Evolutionary conservation across 2,329 filamentous ascomycete species (phyloP), one percentile per base, ranked within the genome.

Genomic region (Westerdykella ornata): DNA sequence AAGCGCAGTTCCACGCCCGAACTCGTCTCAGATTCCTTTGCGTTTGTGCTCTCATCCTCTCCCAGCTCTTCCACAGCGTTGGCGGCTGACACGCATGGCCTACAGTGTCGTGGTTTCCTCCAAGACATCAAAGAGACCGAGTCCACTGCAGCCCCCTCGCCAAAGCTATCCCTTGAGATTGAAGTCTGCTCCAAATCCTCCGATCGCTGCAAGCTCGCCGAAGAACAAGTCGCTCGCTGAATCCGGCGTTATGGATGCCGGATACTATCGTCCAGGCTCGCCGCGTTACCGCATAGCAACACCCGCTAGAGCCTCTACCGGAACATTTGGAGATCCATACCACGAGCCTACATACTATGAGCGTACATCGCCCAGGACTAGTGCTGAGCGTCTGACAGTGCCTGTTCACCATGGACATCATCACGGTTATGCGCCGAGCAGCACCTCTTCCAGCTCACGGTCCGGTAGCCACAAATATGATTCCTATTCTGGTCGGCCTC

Each of bases 401-500:
- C 34, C 46, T 3, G 40, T 43, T 34, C 43, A 57, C 14, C 53
- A 59, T 51, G 54, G 60, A 39, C 41, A 47, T 4, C 41, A 45
- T 18, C 38, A 49, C 37, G 43, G 43, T 35, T 58, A 63, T 40
- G 40, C 49, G 9, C 55, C 58, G 32, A 55, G 38, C 47, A 52
- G 38, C 42, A n/a, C n/a, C 22, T 53, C 59, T 13, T 47, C 56
- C 53, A 41, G 52, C 44, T 56, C 60, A 7, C 58, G 61, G 18
- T 34, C 49, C 5, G 51, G 44, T 35, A 58, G 45, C 37, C 41
- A 57, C 51, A 66, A 65, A 38, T 68, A 68, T 52, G 69, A 72
- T 48, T 57, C 66, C 7, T 72, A 72, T 57, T 58, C 64, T 6
- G 66, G 68, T 35, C 61, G 71, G 43, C 70, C 70, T 4, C 66